Percentiles rank a stretch among this genome's conserved stretches.
Evolutionary conservation across 2,329 filamentous ascomycete species (phyloP).

Genomic region (Thelonectria olida): DNA sequence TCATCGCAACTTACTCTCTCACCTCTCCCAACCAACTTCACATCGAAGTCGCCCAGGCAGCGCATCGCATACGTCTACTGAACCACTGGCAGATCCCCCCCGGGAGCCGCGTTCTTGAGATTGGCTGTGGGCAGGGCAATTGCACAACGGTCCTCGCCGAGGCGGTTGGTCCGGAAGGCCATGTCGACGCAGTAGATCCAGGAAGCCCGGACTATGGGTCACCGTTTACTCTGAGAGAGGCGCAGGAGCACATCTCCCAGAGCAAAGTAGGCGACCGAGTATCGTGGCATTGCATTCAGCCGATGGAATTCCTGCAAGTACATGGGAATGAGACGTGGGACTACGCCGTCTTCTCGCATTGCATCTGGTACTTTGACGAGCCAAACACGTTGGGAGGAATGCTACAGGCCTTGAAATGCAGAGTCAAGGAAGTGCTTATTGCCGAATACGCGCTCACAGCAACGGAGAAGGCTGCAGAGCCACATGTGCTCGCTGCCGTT

Average conservation of each 20-base stretch:
- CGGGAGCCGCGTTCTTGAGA: constrained; percentile 56
- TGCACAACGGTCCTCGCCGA: constrained; percentile 63
- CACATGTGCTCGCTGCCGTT: constrained; percentile 63
- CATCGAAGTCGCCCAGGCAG: not conserved
- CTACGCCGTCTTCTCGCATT: constrained; percentile 58
- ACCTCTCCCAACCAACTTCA: too few relatives aligned
- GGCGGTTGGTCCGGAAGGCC: constrained; percentile 53
- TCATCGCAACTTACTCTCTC: too few relatives aligned
- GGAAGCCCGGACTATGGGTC: constrained; percentile 58
- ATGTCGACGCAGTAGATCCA: constrained; percentile 63
- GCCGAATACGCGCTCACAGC: constrained; percentile 46
- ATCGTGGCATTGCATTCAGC: constrained; percentile 52
- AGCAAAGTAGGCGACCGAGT: constrained; percentile 53
- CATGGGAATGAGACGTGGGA: constrained; percentile 47
- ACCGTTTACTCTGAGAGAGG: constrained; percentile 59
- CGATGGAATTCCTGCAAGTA: constrained; percentile 44
- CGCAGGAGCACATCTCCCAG: constrained; percentile 54
- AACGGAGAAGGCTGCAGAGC: constrained; percentile 47
- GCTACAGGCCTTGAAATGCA: constrained; percentile 32
- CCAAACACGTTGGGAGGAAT: constrained; percentile 39
- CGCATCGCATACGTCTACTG: constrained; percentile 1
- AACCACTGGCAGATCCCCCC: not conserved
- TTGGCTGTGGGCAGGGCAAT: constrained; percentile 69
- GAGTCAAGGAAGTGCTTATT: constrained; percentile 30
- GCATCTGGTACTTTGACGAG: constrained; percentile 62